Evolutionary conservation across 2,329 filamentous ascomycete species (phyloP).

Genomic region (Calonectria pseudoreteaudii): DNA sequence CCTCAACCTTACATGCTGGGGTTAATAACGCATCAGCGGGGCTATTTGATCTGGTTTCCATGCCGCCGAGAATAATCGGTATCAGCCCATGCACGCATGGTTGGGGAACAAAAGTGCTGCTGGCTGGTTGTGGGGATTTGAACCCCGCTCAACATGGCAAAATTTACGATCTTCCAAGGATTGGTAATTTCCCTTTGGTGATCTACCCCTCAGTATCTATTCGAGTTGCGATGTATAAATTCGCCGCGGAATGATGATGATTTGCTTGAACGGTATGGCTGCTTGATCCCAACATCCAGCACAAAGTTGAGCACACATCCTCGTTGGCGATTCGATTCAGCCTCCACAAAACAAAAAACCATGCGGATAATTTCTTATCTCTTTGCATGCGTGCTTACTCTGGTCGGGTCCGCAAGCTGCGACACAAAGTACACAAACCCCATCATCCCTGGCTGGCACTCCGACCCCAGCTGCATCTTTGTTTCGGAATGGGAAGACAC

Average conservation of each 20-base stretch:
- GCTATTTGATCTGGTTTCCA: neutral
- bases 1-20: neutral
- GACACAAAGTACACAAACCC: conserved; percentile 51
- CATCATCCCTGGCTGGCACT: conserved; percentile 60
- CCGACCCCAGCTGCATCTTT: conserved; percentile 59
- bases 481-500: conserved; percentile 54
- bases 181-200: too few relatives aligned
- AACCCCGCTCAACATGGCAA: neutral
- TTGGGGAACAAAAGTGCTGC: neutral
- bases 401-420: neutral
- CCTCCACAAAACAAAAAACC: neutral
- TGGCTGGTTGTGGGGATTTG: neutral
- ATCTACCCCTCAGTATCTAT: neutral
- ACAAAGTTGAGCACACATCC: neutral
- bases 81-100: neutral
- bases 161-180: neutral
- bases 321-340: neutral
- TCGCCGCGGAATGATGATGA: neutral
- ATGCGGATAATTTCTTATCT: neutral
- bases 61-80: neutral
- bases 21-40: neutral
- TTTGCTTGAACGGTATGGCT: neutral
- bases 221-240: neutral
- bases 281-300: neutral
- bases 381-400: neutral